Evolutionary conservation across 2,329 filamentous ascomycete species (phyloP).

Genomic region (Apiospora sp.): DNA sequence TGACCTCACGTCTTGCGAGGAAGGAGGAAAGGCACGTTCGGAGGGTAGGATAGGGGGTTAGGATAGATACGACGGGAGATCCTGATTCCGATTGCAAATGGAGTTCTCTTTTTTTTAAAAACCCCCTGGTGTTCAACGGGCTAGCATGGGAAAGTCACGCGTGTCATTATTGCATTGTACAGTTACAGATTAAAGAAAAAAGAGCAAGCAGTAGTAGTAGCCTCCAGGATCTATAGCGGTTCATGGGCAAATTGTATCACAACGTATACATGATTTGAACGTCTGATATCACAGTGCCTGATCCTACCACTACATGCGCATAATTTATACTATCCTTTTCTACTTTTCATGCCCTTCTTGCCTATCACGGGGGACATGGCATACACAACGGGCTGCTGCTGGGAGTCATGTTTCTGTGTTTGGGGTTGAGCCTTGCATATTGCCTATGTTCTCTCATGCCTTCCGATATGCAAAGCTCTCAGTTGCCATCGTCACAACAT

Average conservation of each 20-base stretch:
- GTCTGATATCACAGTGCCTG: not conserved
- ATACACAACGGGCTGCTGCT: not conserved
- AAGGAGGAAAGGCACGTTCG: not conserved
- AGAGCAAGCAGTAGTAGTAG: not conserved
- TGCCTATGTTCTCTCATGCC: too few relatives aligned
- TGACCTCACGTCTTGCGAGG: not conserved
- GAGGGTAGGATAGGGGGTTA: not conserved
- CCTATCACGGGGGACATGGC: not conserved
- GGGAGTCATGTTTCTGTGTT: not conserved
- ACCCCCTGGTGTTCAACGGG: not conserved
- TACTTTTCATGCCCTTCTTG: not conserved
- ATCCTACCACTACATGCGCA: not conserved
- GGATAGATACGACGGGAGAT: conserved; percentile 3
- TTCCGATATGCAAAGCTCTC: not conserved
- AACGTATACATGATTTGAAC: not conserved
- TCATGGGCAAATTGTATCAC: not conserved
- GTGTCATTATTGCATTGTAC: conserved; percentile 18
- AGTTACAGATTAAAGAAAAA: not conserved
- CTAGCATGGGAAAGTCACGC: conserved; percentile 3
- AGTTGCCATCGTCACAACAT: not conserved
- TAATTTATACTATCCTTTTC: not conserved
- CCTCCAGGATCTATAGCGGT: conserved; percentile 2
- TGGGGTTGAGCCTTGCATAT: too few relatives aligned
- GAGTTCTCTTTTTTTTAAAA: not conserved
- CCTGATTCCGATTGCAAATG: conserved; percentile 4